Evolutionary conservation across 768 basidiomycete species (phyloP).

Genomic region (Trichaptum fuscoviolaceum): DNA sequence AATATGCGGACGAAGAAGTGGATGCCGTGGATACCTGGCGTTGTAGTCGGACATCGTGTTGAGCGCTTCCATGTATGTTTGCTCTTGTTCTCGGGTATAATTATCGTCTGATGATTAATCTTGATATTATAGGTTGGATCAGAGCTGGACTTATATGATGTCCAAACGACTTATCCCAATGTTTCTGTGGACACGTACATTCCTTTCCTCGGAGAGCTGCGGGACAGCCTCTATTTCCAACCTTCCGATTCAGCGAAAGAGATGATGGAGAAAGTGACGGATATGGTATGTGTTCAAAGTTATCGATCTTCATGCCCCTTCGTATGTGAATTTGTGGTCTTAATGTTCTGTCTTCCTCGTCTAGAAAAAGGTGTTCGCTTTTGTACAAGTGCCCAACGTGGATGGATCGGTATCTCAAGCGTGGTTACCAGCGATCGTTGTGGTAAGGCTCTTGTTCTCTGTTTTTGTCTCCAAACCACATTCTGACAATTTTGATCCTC

Average conservation of each 20-base stretch:
- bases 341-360: not conserved
- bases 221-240: constrained; percentile 2
- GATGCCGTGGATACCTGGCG: constrained; percentile 4
- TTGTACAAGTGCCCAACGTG: not conserved
- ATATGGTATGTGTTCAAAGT: constrained; percentile 1
- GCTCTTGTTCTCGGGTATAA: not conserved
- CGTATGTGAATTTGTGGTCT: not conserved
- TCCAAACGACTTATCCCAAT: constrained; percentile 1
- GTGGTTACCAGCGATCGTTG: constrained; percentile 4
- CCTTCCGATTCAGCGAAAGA: constrained; percentile 5
- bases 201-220: constrained; percentile 4
- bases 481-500: not conserved
- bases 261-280: constrained; percentile 1
- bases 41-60: constrained; percentile 3
- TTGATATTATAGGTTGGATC: not conserved
- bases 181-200: constrained; percentile 5
- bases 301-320: not conserved
- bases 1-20: constrained; percentile 2
- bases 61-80: constrained; percentile 3
- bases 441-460: constrained; percentile 3
- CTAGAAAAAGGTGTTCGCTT: constrained; percentile 6
- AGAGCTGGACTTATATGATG: constrained; percentile 4
- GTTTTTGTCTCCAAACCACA: not conserved
- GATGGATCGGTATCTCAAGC: not conserved
- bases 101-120: not conserved